Evolutionary conservation across 1,139 yeast genomes (phyloP).

Genomic region (Pichia sp.): DNA sequence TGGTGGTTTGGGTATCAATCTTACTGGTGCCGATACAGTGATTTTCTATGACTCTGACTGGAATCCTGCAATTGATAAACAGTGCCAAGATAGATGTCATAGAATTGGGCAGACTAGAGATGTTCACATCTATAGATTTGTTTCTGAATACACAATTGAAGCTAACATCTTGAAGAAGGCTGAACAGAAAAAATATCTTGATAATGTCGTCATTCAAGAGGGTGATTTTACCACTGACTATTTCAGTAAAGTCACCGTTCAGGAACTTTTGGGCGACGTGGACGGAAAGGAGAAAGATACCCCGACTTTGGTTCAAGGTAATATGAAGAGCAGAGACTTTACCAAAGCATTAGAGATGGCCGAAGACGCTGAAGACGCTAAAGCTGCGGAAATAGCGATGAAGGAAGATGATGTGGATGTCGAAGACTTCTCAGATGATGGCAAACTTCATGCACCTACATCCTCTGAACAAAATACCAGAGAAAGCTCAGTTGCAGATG

Average conservation of each 20-base stretch:
- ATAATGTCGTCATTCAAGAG: slow-evolving; percentile 93
- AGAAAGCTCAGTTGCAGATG: slow-evolving; percentile 15
- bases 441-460: no score
- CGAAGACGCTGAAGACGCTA: slow-evolving; percentile 93
- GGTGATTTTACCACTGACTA: slow-evolving; percentile 98
- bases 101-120: slow-evolving; percentile 98
- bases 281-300: slow-evolving; percentile 20
- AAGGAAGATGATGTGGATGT: slow-evolving; percentile 78
- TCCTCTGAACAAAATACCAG: neutral
- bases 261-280: slow-evolving; percentile 59
- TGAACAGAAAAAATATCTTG: slow-evolving; percentile 90
- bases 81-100: slow-evolving; percentile 98
- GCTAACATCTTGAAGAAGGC: slow-evolving; percentile 92
- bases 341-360: slow-evolving; percentile 80
- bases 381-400: slow-evolving; percentile 87
- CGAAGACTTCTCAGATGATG: slow-evolving; percentile 65
- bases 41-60: slow-evolving; percentile 99
- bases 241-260: slow-evolving; percentile 82
- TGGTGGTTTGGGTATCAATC: slow-evolving; percentile 95
- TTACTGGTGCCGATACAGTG: slow-evolving; percentile 98
- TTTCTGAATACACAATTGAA: slow-evolving; percentile 93
- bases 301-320: no score
- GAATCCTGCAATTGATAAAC: slow-evolving; percentile 99
- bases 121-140: slow-evolving; percentile 94
- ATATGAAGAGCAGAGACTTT: slow-evolving; percentile 35